phyloP scores from a whole-genome alignment of 139 green algal genomes.

The Spirogloea muscicola region DNA sequence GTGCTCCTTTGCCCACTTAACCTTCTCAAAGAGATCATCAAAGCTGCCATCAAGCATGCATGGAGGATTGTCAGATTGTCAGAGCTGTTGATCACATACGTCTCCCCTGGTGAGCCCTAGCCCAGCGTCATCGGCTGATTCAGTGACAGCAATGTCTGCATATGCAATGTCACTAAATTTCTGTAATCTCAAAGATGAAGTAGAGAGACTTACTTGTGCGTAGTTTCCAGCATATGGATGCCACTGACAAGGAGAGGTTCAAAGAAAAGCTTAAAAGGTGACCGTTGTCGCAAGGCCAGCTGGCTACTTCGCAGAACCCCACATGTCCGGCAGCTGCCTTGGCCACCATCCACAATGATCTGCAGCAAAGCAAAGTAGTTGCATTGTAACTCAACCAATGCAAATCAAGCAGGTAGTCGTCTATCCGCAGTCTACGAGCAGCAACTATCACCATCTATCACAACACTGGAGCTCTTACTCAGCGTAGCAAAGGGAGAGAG shows the following conservation, averaged over 20 bases:
- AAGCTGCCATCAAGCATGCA: constrained; percentile 1
- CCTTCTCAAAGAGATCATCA: constrained; percentile 8
- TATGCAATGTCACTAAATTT: constrained; percentile 1
- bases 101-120: no score
- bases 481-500: not conserved
- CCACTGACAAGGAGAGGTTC: constrained; percentile 13
- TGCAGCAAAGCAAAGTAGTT: not conserved
- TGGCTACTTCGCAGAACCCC: constrained; percentile 36
- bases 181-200: constrained; percentile 4
- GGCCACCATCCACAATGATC: constrained; percentile 20
- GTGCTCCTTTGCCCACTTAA: constrained; percentile 15
- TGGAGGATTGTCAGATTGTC: not conserved
- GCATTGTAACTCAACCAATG: not conserved
- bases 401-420: not conserved
- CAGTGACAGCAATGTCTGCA: not conserved
- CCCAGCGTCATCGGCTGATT: not conserved
- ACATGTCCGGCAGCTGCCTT: constrained; percentile 31
- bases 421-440: not conserved
- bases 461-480: not conserved
- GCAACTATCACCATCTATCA: not conserved
- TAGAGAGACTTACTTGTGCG: constrained; percentile 17
- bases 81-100: no score
- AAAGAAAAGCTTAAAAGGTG: constrained; percentile 22
- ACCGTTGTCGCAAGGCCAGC: constrained; percentile 19
- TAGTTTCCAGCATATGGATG: constrained; percentile 10